Evolutionary conservation across 1,284 basidiomycete genomes (phyloP).

Genomic region (Ceratobasidium papillatum): DNA sequence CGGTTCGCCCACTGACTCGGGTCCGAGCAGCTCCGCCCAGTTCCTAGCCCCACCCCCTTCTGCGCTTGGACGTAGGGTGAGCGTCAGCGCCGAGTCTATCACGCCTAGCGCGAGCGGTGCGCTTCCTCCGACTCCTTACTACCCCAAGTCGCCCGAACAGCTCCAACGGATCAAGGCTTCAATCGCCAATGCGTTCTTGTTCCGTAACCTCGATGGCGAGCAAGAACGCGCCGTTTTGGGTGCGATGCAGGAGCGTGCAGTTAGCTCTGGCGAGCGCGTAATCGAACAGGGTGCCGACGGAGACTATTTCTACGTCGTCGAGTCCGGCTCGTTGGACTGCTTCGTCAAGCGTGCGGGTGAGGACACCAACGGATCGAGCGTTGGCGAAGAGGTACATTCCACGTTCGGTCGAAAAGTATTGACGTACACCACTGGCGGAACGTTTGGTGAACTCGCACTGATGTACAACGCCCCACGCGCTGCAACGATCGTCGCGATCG

Average conservation of each 20-base stretch:
- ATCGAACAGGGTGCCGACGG: constrained; percentile 97
- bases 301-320: constrained; percentile 98
- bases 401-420: constrained; percentile 84
- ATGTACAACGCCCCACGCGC: constrained; percentile 98
- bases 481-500: constrained; percentile 89
- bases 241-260: constrained; percentile 92
- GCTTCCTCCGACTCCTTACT: constrained; percentile 71
- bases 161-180: constrained; percentile 86
- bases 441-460: constrained; percentile 95
- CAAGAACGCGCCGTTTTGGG: constrained; percentile 92
- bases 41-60: constrained; percentile 72
- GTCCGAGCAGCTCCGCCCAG: constrained; percentile 56
- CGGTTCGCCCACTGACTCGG: constrained; percentile 23
- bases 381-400: constrained; percentile 64
- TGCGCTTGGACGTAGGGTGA: constrained; percentile 87
- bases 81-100: constrained; percentile 97
- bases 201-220: constrained; percentile 95
- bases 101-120: constrained; percentile 75
- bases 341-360: constrained; percentile 69
- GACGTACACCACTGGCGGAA: constrained; percentile 84
- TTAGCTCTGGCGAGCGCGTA: constrained; percentile 79
- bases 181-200: constrained; percentile 91
- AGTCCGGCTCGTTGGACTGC: constrained; percentile 87
- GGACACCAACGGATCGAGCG: constrained; percentile 58
- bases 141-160: constrained; percentile 87